phyloP scores from a whole-genome alignment of 1,139 yeast genomes.

The Debaryomyces robertsiae region DNA sequence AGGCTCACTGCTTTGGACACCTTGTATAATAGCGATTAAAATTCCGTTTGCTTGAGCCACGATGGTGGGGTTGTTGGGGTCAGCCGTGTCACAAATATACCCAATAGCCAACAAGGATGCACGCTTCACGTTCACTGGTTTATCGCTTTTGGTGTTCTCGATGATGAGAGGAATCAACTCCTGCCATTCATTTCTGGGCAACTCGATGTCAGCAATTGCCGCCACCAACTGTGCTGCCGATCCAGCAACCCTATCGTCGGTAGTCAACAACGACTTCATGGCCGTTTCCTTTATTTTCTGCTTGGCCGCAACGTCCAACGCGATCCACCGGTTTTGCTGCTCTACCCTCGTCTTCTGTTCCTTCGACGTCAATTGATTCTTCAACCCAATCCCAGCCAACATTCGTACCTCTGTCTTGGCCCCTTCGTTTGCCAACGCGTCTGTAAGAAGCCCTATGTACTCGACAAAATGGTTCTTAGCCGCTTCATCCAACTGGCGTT shows the following conservation, averaged over 20 bases:
- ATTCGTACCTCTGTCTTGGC: slow-evolving; percentile 82
- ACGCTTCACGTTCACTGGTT: slow-evolving; percentile 77
- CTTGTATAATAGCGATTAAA: slow-evolving; percentile 93
- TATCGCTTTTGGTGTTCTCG: slow-evolving; percentile 78
- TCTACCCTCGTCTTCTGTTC: slow-evolving; percentile 53
- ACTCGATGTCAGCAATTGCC: slow-evolving; percentile 92
- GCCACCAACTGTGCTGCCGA: slow-evolving; percentile 94
- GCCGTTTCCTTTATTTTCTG: slow-evolving; percentile 69
- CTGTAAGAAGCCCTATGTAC: slow-evolving; percentile 70
- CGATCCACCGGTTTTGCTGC: slow-evolving; percentile 65
- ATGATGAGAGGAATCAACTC: slow-evolving; percentile 81
- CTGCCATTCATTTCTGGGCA: slow-evolving; percentile 88
- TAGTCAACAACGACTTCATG: slow-evolving; percentile 61
- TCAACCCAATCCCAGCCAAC: slow-evolving; percentile 86
- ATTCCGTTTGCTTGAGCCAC: slow-evolving; percentile 89
- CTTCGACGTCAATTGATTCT: slow-evolving; percentile 85
- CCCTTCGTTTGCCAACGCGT: slow-evolving; percentile 67
- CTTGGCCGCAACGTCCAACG: slow-evolving; percentile 57
- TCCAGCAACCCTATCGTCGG: slow-evolving; percentile 80
- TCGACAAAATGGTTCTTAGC: slow-evolving; percentile 75
- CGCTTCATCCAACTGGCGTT: slow-evolving; percentile 70
- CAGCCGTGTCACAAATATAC: slow-evolving; percentile 92
- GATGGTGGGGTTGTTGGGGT: slow-evolving; percentile 78
- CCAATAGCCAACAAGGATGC: slow-evolving; percentile 90
- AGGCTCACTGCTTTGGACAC: slow-evolving; percentile 84